A percentile compares a stretch with the other conserved stretches of the same genome.
phyloP scores from a whole-genome alignment of 257 asterid genomes.

The Ajuga chamaepitys region DNA sequence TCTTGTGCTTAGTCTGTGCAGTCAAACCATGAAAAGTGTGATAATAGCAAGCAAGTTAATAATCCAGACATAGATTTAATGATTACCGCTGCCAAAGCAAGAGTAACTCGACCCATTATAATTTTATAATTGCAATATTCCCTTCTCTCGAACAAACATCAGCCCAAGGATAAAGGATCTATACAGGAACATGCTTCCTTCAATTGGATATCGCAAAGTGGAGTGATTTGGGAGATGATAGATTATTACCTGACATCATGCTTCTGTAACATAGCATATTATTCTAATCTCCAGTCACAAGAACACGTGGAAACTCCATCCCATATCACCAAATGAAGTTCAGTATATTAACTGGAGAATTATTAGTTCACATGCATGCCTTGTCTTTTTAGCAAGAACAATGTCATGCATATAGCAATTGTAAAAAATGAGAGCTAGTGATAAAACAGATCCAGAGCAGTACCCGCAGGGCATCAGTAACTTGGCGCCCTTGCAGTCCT shows the following conservation, averaged over 20 bases:
- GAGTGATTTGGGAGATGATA: neutral
- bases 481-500: conserved; percentile 94
- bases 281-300: neutral
- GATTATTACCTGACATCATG: neutral
- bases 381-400: neutral
- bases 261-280: conserved; percentile 1
- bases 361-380: neutral
- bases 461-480: conserved; percentile 86
- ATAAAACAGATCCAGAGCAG: neutral
- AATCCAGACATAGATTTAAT: no score
- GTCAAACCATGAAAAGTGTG: conserved; percentile 22
- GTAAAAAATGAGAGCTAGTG: conserved; percentile 1
- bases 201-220: neutral
- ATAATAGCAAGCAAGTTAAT: no score
- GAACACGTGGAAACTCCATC: neutral
- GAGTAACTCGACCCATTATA: neutral
- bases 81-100: neutral
- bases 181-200: conserved; percentile 3
- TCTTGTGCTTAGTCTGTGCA: conserved; percentile 82
- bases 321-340: neutral
- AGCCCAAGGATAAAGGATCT: neutral
- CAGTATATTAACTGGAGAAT: neutral
- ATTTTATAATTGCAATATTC: neutral
- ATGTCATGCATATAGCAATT: neutral
- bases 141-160: neutral